Conservation (phyloP, 768 basidiomycete genomes). For the Kwoniella pini region DNA sequence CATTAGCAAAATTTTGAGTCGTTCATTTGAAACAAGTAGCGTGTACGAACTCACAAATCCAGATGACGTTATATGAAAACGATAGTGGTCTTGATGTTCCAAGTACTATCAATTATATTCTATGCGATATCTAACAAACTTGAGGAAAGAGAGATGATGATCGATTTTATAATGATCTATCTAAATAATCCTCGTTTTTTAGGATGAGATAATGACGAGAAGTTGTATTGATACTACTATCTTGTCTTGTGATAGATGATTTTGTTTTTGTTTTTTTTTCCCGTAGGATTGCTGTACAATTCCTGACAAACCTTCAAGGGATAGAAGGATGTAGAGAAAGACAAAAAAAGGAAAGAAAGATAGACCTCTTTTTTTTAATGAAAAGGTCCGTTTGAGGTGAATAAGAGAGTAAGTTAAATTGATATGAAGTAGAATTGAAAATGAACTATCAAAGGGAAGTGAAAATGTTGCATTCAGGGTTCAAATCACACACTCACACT, state of each 20-base stretch:
- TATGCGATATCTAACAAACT: too few species aligned
- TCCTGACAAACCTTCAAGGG: neutral
- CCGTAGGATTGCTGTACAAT: neutral
- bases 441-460: neutral
- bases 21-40: neutral
- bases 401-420: neutral
- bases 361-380: constrained; percentile 9
- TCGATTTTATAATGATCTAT: neutral
- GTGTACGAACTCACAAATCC: too few species aligned
- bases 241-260: neutral
- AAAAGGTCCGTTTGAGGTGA: constrained; percentile 14
- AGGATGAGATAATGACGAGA: constrained; percentile 7
- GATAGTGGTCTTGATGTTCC: too few species aligned
- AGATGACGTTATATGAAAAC: too few species aligned
- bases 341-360: neutral
- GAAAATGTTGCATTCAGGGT: neutral
- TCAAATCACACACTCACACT: neutral
- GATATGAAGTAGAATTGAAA: too few species aligned
- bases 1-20: neutral
- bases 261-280: neutral
- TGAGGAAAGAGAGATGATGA: neutral
- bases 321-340: neutral
- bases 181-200: neutral
- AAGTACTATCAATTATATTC: too few species aligned
- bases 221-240: neutral